Evolutionary conservation across 495 filamentous ascomycete species (phyloP).

Genomic region (Zalerion maritima): DNA sequence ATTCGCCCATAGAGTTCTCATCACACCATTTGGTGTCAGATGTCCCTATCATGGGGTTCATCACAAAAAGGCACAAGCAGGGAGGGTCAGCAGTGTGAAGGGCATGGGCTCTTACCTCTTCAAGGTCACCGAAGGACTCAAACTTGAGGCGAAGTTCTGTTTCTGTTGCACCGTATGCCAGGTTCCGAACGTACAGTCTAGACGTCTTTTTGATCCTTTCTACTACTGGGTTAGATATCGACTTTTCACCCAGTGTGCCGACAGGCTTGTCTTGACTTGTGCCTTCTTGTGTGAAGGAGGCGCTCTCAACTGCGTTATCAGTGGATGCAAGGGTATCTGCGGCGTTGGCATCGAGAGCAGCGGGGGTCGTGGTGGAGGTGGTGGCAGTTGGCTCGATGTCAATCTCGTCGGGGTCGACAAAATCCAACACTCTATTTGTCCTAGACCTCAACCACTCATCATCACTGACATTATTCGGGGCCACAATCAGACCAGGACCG

Average conservation of each 20-base stretch:
- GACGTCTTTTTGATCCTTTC: conserved; percentile 41
- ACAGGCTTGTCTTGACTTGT: no score
- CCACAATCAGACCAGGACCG: no score
- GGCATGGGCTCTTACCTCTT: conserved; percentile 57
- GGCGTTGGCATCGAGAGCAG: no score
- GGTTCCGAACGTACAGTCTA: conserved; percentile 76
- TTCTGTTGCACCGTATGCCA: conserved; percentile 67
- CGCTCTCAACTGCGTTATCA: no score
- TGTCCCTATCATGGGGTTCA: conserved; percentile 99
- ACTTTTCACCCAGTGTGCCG: no score
- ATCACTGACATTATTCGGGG: conserved; percentile 53
- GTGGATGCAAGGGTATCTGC: background rate
- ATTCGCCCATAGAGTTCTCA: conserved; percentile 42
- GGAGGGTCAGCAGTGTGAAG: conserved; percentile 8
- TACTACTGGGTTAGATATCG: conserved; percentile 9
- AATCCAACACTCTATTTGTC: conserved; percentile 77
- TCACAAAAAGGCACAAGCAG: conserved; percentile 42
- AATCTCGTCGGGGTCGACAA: conserved; percentile 48
- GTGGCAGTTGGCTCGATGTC: conserved; percentile 12
- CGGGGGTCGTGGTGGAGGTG: no score
- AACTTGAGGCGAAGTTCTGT: conserved; percentile 63
- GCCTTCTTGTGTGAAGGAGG: no score
- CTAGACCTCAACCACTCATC: conserved; percentile 86
- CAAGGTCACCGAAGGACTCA: conserved; percentile 50
- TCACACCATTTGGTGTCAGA: conserved; percentile 59